A percentile compares a stretch with the other conserved stretches of the same genome.
Evolutionary conservation across 2,329 filamentous ascomycete species (phyloP).

Genomic region (Paecilomyces sp.): DNA sequence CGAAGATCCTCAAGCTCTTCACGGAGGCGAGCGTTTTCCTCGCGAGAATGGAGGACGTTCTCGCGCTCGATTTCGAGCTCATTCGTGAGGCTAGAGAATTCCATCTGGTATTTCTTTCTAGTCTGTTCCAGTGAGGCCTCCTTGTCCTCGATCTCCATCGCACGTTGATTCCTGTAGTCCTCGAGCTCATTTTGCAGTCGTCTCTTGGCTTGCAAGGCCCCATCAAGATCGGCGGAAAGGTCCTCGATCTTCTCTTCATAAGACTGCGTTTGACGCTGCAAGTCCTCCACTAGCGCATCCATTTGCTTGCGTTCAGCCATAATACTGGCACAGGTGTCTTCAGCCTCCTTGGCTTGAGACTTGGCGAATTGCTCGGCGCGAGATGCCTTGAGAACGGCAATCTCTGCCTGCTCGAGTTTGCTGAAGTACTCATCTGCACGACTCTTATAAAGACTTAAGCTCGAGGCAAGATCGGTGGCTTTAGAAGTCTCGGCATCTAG

Average conservation of each 20-base stretch:
- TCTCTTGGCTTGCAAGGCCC: conserved; percentile 81
- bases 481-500: conserved; percentile 84
- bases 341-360: conserved; percentile 79
- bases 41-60: conserved; percentile 74
- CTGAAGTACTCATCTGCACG: conserved; percentile 94
- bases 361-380: conserved; percentile 93
- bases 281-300: conserved; percentile 77
- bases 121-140: conserved; percentile 95
- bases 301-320: conserved; percentile 90
- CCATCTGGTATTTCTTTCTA: conserved; percentile 91
- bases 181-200: conserved; percentile 94
- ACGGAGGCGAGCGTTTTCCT: conserved; percentile 79
- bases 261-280: conserved; percentile 81
- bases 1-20: conserved; percentile 93
- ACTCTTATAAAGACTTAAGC: conserved; percentile 80
- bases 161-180: conserved; percentile 90
- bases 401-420: conserved; percentile 94
- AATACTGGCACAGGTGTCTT: conserved; percentile 81
- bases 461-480: conserved; percentile 74
- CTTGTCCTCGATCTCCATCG: conserved; percentile 95
- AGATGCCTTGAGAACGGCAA: conserved; percentile 84
- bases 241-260: conserved; percentile 90
- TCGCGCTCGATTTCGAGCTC: conserved; percentile 92
- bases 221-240: conserved; percentile 79
- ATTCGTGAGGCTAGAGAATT: conserved; percentile 81